Evolutionary conservation across 805 yeast genomes (phyloP).

Genomic region (Yamadazyma philogaea): DNA sequence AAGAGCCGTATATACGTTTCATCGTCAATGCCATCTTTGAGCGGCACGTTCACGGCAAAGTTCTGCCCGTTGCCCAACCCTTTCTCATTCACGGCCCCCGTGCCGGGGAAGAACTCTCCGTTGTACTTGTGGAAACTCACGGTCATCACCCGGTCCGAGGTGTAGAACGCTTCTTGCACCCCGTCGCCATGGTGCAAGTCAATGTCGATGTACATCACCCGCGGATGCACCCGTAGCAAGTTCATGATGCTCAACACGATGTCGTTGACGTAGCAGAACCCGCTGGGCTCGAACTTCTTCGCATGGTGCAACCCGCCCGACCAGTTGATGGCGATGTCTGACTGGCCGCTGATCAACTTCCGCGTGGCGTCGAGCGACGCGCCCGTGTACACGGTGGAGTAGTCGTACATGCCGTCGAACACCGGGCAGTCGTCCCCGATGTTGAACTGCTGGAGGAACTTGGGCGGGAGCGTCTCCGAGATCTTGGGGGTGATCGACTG

Average conservation of each 20-base stretch:
- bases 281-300: slow-evolving; percentile 89
- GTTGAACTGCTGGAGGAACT: slow-evolving; percentile 65
- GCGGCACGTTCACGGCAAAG: slow-evolving; percentile 86
- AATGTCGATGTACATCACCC: slow-evolving; percentile 90
- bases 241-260: slow-evolving; percentile 87
- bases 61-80: slow-evolving; percentile 90
- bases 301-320: slow-evolving; percentile 98
- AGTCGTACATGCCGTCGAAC: slow-evolving; percentile 92
- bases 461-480: slow-evolving; percentile 53
- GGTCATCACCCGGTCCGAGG: slow-evolving; percentile 95
- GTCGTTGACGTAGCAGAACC: slow-evolving; percentile 93
- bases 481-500: slow-evolving; percentile 76
- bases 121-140: slow-evolving; percentile 90
- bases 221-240: slow-evolving; percentile 80
- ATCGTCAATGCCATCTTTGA: slow-evolving; percentile 94
- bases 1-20: slow-evolving; percentile 71
- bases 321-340: slow-evolving; percentile 94
- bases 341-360: slow-evolving; percentile 76
- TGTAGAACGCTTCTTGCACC: slow-evolving; percentile 94
- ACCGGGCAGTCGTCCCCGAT: slow-evolving; percentile 95
- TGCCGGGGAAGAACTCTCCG: slow-evolving; percentile 96
- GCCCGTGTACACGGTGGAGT: slow-evolving; percentile 84
- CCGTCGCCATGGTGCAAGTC: slow-evolving; percentile 98
- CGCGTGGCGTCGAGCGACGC: slow-evolving; percentile 93
- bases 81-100: slow-evolving; percentile 85